Evolutionary conservation across 148 eudicot genomes (phyloP).

Genomic region (Rhododendron molle): DNA sequence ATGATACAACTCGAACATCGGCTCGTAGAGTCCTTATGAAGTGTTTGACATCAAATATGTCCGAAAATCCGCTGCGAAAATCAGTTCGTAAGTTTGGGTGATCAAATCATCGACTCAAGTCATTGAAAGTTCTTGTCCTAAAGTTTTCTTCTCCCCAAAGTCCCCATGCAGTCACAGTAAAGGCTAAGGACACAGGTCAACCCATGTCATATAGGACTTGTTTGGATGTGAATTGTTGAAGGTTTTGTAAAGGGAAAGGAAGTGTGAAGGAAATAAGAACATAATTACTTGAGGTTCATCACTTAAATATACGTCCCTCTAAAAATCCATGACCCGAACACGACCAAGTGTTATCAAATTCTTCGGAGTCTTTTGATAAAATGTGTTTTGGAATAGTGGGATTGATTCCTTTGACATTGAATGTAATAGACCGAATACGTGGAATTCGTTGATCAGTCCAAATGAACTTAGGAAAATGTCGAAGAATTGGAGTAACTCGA

Average conservation of each 20-base stretch:
- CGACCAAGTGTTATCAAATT: neutral
- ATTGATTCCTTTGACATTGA: neutral
- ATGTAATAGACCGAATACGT: neutral
- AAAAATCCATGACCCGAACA: neutral
- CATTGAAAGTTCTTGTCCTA: neutral
- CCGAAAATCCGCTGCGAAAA: constrained; percentile 63
- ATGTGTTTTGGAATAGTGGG: neutral
- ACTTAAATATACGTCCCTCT: neutral
- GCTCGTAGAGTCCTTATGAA: constrained; percentile 75
- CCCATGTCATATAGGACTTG: neutral
- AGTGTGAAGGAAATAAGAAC: neutral
- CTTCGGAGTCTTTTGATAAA: neutral
- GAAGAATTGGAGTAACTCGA: neutral
- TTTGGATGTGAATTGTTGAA: neutral
- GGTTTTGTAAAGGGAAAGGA: neutral
- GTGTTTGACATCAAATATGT: constrained; percentile 73
- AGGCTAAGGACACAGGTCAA: neutral
- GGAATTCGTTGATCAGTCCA: neutral
- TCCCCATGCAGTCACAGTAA: neutral
- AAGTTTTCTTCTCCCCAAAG: neutral
- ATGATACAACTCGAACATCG: constrained; percentile 65
- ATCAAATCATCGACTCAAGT: neutral
- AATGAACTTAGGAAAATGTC: neutral
- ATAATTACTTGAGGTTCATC: neutral
- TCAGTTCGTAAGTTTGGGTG: neutral